Evolutionary conservation across 2,329 filamentous ascomycete species (phyloP).

Genomic region (Microcera coccophila): DNA sequence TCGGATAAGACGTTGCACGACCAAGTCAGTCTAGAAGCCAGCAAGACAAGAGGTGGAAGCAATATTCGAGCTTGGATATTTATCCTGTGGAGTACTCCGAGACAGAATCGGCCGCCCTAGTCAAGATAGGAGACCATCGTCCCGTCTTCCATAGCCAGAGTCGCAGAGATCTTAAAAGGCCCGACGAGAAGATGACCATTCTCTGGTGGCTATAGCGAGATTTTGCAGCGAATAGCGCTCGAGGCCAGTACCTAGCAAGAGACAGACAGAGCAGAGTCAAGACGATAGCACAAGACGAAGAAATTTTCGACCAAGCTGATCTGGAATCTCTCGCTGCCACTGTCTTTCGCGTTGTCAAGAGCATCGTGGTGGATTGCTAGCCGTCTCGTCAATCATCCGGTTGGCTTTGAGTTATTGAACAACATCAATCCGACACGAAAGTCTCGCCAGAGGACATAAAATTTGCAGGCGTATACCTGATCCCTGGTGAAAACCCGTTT

Average conservation of each 20-base stretch:
- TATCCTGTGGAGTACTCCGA: constrained; percentile 29
- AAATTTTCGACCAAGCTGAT: constrained; percentile 44
- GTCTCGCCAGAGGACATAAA: neutral
- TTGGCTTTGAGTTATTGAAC: too few species aligned
- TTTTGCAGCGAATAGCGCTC: constrained; percentile 58
- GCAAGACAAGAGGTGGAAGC: constrained; percentile 26
- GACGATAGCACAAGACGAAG: constrained; percentile 67
- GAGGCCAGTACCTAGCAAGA: constrained; percentile 62
- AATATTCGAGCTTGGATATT: constrained; percentile 21
- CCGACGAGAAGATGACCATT: constrained; percentile 36
- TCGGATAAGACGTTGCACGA: constrained; percentile 19
- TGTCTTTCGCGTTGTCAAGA: constrained; percentile 40
- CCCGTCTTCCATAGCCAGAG: constrained; percentile 45
- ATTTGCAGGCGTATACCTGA: neutral
- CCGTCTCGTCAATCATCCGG: too few species aligned
- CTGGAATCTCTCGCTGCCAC: constrained; percentile 39
- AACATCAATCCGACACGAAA: neutral
- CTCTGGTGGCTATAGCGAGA: constrained; percentile 51
- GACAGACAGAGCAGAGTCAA: constrained; percentile 49
- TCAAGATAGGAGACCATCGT: constrained; percentile 30
- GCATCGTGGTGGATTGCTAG: too few species aligned
- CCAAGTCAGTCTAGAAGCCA: constrained; percentile 15
- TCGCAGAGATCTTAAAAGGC: constrained; percentile 43
- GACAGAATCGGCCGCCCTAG: constrained; percentile 30
- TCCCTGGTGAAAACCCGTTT: neutral